Base-by-base conservation (phyloP, 75 land plant species). In the Chamaecyparis obtusa region DNA sequence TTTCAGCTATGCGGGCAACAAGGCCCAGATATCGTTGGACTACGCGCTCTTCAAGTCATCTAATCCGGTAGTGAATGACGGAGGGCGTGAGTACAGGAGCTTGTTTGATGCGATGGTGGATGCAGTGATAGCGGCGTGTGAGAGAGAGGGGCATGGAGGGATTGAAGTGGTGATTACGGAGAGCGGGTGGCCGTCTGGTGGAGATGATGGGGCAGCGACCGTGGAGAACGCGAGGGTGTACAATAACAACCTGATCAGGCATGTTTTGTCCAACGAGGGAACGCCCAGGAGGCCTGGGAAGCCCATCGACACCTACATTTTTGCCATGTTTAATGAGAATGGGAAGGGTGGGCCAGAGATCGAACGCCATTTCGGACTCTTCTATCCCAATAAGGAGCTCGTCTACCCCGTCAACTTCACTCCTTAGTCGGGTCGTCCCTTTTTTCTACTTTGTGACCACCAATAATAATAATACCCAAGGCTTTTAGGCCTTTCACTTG, bases 91-190 rank as follows among this genome's bases (percentile, higher is more conserved):
- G 5, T 57, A 57, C 64, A 21, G 81, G 67, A 93, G 90, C 71
- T 86, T 96, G 94, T 94, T 96, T 87, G 96, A 93, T 27, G 94
- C 95, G 16, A 94, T 93, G 92, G 48, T 97, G 24, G 99, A 97
- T 87, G 94, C 96, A 37, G 90, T 96, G 41, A 86, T 90, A 85
- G 83, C 92, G 83, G 95, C 97, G n/a, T 94, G 96, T 90, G 90
- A 89, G 89, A 72, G 76, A 69, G 82, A 92, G 51, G 97, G 96
- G 13, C 95, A 86, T 87, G 87, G 48, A 14, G 93, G 93, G 83
- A 92, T 97, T 15, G 88, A 86, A 17, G 89, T 96, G 37, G 93
- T 88, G 15, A 93, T 95, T 19, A 94, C 85, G 3, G 98, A 96
- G 88, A 94, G 95, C 37, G 98, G 98, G 19, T 96, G 98, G 98